phyloP scores from a whole-genome alignment of 2,329 filamentous ascomycete genomes.

The Claviceps pusilla region DNA sequence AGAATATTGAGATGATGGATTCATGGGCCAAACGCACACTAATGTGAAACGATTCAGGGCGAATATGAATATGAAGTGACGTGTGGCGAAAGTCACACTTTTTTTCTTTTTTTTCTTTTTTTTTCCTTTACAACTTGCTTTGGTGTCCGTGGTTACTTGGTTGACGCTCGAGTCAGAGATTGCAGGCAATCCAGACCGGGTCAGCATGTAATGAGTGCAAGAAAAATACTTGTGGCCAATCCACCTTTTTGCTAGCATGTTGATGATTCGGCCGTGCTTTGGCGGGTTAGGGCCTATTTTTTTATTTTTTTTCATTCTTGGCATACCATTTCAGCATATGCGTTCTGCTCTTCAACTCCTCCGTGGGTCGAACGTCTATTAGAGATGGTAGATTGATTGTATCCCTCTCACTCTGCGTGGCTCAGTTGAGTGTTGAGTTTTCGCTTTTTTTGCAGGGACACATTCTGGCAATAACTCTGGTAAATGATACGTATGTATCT shows the following conservation, averaged over 20 bases:
- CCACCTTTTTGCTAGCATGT: background rate
- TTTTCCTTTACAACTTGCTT: too few species aligned
- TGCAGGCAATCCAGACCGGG: background rate
- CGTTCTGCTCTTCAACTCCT: constrained; percentile 31
- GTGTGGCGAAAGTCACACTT: background rate
- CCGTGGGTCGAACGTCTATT: constrained; percentile 40
- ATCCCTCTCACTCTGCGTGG: constrained; percentile 37
- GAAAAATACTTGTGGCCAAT: background rate
- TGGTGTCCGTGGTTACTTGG: background rate
- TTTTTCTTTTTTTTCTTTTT: too few species aligned
- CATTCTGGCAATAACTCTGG: constrained; percentile 11
- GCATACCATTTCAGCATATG: constrained; percentile 37
- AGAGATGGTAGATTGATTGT: constrained; percentile 35
- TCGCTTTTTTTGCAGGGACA: constrained; percentile 34
- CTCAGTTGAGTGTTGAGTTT: constrained; percentile 28
- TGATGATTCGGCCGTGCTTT: background rate
- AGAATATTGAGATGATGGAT: background rate
- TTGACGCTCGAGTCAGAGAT: background rate
- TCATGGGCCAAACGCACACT: constrained; percentile 18
- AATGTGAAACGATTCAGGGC: constrained; percentile 17
- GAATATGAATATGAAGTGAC: constrained; percentile 24
- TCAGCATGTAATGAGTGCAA: background rate
- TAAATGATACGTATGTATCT: too few species aligned
- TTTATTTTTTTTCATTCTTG: background rate
- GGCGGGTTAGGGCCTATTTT: background rate